A percentile compares a stretch with the other conserved stretches of the same genome.
These are phyloP conservation scores for Ophiostoma ips DNA, from an alignment of 2,329 filamentous ascomycete species.

Conservation along the genomic window DNA sequence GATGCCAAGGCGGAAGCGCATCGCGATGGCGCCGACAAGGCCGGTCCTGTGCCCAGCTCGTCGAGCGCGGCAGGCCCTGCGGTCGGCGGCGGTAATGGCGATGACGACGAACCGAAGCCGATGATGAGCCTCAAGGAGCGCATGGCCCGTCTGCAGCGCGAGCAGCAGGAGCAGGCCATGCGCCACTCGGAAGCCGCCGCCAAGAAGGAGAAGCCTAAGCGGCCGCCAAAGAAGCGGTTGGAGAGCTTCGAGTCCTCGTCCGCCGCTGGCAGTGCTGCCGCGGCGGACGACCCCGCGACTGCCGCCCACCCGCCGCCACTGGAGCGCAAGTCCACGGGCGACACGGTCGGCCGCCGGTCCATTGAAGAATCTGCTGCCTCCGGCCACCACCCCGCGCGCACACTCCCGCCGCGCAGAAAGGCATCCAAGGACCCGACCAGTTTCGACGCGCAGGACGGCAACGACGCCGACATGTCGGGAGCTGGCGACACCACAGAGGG, in stretches of 20 bases:
- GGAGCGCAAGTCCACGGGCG: conserved; percentile 35
- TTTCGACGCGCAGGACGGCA: conserved; percentile 40
- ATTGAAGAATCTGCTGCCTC: conserved; percentile 29
- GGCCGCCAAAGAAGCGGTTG: conserved; percentile 52
- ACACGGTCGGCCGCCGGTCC: conserved; percentile 34
- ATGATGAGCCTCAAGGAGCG: conserved; percentile 87
- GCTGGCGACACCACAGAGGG: conserved; percentile 51
- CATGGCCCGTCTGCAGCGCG: conserved; percentile 84
- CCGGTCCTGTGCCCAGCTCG: conserved; percentile 40
- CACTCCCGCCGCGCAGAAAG: conserved; percentile 35
- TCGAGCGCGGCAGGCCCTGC: conserved; percentile 12
- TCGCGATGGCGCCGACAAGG: conserved; percentile 54
- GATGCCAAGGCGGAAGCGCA: conserved; percentile 53
- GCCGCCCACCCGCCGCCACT: conserved; percentile 22
- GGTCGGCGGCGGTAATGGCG: conserved; percentile 16
- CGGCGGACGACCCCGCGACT: conserved; percentile 20
- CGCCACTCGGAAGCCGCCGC: conserved; percentile 63
- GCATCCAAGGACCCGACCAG: conserved; percentile 31
- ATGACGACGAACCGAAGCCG: conserved; percentile 75
- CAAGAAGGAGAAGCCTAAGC: conserved; percentile 82
- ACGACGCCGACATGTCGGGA: conserved; percentile 51
- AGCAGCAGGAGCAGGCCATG: conserved; percentile 79
- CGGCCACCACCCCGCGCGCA: conserved; percentile 23
- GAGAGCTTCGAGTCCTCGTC: conserved; percentile 29
- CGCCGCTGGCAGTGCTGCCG: not conserved